Percentiles rank a stretch among this genome's conserved stretches.
Conservation (phyloP, 108 stramenopile genomes). For the Poteriospumella lacustris region DNA sequence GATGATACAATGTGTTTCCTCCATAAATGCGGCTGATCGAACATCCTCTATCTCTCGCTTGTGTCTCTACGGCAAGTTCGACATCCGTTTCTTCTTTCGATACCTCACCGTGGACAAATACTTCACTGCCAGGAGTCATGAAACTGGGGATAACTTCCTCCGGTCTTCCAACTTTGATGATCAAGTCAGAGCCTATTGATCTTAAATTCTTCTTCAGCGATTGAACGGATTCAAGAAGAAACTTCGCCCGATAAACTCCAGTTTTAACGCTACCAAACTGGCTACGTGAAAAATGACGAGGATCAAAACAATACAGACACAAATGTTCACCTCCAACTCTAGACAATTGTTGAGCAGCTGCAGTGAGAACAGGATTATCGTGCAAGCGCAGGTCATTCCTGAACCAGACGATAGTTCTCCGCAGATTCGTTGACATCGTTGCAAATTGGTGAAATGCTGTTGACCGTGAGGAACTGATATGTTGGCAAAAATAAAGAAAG, state of each 20-base stretch:
- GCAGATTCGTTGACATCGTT: neutral
- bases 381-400: neutral
- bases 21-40: no score
- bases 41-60: neutral
- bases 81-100: neutral
- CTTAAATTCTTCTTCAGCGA: neutral
- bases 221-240: neutral
- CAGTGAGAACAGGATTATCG: slow-evolving; percentile 1
- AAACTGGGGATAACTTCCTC: neutral
- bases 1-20: slow-evolving; percentile 82
- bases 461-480: no score
- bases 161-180: neutral
- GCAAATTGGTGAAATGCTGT: no score
- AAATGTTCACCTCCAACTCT: neutral
- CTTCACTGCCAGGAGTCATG: neutral
- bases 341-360: neutral
- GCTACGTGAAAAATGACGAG: neutral
- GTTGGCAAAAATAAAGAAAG: no score
- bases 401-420: neutral
- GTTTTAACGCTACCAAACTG: neutral
- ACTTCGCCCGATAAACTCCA: neutral
- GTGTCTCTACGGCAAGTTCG: neutral
- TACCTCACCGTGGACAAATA: neutral
- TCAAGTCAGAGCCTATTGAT: neutral
- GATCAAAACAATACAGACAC: neutral